Evolutionary conservation across 495 filamentous ascomycete genomes (phyloP).

Genomic region (Aspergillus cavernicola): DNA sequence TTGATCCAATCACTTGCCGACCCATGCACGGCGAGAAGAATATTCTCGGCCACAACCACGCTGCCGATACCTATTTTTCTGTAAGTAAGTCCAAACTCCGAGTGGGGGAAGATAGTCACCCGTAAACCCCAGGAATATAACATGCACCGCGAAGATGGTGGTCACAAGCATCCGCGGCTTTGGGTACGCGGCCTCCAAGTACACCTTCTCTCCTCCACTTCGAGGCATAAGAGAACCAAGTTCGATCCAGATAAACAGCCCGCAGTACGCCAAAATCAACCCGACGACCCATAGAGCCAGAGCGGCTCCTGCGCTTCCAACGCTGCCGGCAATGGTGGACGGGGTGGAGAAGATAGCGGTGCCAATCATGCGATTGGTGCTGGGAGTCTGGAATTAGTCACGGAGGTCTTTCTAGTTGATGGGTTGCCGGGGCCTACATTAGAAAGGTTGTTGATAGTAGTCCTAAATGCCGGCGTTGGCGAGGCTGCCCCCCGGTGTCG

Average conservation of each 20-base stretch:
- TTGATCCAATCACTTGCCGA: conserved; percentile 30
- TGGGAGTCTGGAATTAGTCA: conserved; percentile 24
- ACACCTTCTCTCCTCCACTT: conserved; percentile 66
- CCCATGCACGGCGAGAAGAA: conserved; percentile 31
- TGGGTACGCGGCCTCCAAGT: conserved; percentile 68
- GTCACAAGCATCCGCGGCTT: conserved; percentile 61
- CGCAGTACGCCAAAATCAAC: conserved; percentile 53
- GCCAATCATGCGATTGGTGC: conserved; percentile 61
- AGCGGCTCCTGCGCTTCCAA: conserved; percentile 62
- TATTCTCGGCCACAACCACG: conserved; percentile 35
- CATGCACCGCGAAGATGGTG: conserved; percentile 58
- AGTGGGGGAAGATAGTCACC: conserved; percentile 12
- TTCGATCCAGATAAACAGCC: conserved; percentile 59
- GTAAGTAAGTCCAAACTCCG: background rate
- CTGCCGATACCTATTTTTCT: conserved; percentile 19
- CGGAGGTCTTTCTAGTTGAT: background rate
- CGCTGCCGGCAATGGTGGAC: conserved; percentile 55
- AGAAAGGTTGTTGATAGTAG: conserved; percentile 33
- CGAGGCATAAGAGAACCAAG: conserved; percentile 66
- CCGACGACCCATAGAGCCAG: conserved; percentile 61
- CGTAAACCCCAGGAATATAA: conserved; percentile 64
- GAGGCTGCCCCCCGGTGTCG: background rate
- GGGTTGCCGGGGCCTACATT: conserved; percentile 26
- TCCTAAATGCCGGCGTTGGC: conserved; percentile 1
- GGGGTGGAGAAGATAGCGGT: conserved; percentile 71